Base-by-base conservation (phyloP, 768 basidiomycete species). In the Cystofilobasidium bisporidii region DNA sequence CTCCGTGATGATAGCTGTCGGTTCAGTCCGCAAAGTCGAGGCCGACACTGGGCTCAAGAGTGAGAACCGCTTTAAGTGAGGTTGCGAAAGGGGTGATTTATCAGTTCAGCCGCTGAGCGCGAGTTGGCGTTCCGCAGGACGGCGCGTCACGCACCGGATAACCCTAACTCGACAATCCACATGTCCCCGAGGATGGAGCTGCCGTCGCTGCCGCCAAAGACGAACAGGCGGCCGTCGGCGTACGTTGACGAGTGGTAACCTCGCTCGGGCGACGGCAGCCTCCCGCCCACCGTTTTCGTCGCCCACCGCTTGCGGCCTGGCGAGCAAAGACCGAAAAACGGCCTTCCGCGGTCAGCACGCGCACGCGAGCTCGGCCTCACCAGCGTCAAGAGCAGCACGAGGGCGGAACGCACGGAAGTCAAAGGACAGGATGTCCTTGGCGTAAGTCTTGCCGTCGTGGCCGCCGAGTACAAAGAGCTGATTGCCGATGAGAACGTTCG, bases 391-490 rank as follows among this genome's bases (percentile, higher is more conserved):
- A 41, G 28, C 11, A 43, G 6, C 15, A 33, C 40, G 40, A 20
- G 28, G 22, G 24, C 43, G 12, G 18, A 14, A 71, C 78, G 38
- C 69, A 91, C 92, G 88, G 41, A 97, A 85, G 73, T 96, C 92
- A 77, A 91, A 91, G 6, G 89, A 79, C 22, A 90, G 80, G 8
- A 94, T 79, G 15, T 93, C 87, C 61, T 77, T 77, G 38, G 75
- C 75, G 75, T 96, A 96, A 58, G 85, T 79, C 15, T 78, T 76
- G 6, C 89, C 88, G 71, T 93, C 87, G 77, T 94, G 91, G 2
- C 93, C 93, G 0, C 91, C 92, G 53, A 86, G 80, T 63, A 94
- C 82, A 78, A 93, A 92, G 0, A 97, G 82, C 74, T 90, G 40
- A 28, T 64, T 41, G 28, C 63, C 53, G 53, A 64, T n/a, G 18